Evolutionary conservation across 108 stramenopile species (phyloP).

Genomic region (Discostella stelligeroides): DNA sequence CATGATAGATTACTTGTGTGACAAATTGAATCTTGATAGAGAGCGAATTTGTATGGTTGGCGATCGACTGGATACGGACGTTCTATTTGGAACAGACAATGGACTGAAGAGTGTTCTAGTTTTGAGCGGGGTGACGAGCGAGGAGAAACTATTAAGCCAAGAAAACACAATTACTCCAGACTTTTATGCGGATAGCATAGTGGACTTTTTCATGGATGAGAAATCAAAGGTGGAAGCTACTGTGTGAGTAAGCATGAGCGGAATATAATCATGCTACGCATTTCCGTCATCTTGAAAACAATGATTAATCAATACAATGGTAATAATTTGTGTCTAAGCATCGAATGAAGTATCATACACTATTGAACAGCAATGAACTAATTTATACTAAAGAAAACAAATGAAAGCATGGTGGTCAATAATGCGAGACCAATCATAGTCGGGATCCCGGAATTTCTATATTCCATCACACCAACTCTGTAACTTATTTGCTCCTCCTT

Average conservation of each 20-base stretch:
- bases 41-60: slow-evolving; percentile 95
- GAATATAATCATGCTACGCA: neutral
- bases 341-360: too few species aligned
- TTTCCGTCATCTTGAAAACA: neutral
- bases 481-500: neutral
- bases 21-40: slow-evolving; percentile 83
- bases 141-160: slow-evolving; percentile 87
- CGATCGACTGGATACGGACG: slow-evolving; percentile 98
- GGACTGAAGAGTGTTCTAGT: slow-evolving; percentile 93
- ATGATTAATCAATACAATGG: neutral
- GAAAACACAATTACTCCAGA: slow-evolving; percentile 96
- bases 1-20: slow-evolving; percentile 97
- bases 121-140: slow-evolving; percentile 94
- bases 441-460: neutral
- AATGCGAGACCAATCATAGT: too few species aligned
- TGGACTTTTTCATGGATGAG: slow-evolving; percentile 80
- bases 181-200: slow-evolving; percentile 94
- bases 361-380: too few species aligned
- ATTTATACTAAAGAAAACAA: too few species aligned
- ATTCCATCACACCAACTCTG: neutral
- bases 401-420: too few species aligned
- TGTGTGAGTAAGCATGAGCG: slow-evolving; percentile 5
- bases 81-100: slow-evolving; percentile 97
- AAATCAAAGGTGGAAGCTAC: slow-evolving; percentile 32
- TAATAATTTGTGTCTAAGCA: too few species aligned